These are phyloP conservation scores for Beta macrorhiza DNA, from an alignment of 179 eudicot species.

Conservation along the genomic window DNA sequence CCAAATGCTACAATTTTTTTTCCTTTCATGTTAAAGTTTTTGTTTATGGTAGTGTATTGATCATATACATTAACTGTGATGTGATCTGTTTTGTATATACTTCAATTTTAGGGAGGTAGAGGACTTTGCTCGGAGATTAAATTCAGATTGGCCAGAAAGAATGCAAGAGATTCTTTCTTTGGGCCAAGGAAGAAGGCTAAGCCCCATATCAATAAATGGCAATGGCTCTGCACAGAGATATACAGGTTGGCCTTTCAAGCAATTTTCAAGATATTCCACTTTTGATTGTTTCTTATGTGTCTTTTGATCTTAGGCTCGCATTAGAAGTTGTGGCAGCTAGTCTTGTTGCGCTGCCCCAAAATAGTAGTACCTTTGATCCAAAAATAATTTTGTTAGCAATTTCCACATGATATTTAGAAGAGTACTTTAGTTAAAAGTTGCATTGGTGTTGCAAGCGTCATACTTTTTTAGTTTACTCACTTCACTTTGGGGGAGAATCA, in stretches of 20 bases:
- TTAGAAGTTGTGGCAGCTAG: background rate
- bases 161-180: conserved; percentile 56
- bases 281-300: background rate
- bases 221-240: conserved; percentile 44
- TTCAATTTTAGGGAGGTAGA: conserved; percentile 51
- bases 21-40: background rate
- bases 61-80: background rate
- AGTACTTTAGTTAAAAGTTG: too few relatives aligned
- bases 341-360: background rate
- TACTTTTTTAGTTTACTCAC: too few relatives aligned
- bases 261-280: background rate
- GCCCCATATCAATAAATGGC: conserved; percentile 40
- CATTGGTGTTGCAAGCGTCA: too few relatives aligned
- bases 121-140: conserved; percentile 69
- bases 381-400: background rate
- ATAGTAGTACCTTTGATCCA: background rate
- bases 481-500: too few relatives aligned
- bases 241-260: conserved; percentile 39
- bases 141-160: conserved; percentile 70
- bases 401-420: background rate
- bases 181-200: conserved; percentile 44
- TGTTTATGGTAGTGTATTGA: background rate
- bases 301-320: background rate
- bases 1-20: background rate
- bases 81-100: background rate